Evolutionary conservation across 192 early-diverging fungal species (phyloP), one percentile per base, ranked within the genome.

Genomic region (Podila horticola): DNA sequence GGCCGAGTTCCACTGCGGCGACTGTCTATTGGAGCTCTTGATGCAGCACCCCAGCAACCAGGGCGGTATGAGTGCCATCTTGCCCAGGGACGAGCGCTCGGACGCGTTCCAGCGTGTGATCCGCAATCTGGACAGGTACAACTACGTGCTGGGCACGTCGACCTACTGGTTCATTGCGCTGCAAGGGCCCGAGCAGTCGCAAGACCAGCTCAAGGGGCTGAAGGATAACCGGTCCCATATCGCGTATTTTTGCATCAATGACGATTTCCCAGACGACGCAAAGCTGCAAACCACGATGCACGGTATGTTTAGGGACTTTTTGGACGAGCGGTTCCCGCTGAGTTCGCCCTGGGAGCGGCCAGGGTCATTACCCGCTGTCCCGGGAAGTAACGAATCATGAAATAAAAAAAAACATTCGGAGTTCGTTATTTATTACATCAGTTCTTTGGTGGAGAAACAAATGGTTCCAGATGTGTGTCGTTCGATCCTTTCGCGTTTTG

Each of bases 1-100:
- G 41, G 15, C 69, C 7, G 74, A 81, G 55, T 72, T 75, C 29
- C 72, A 81, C 51, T 84, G 83, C 55, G 83, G 83, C 41, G 83
- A 84, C 34, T 84, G 83, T 45, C 34, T 81, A 1, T 62, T 81
- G 0, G 70, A 81, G 66, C 72, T 81, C 9, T 29, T 81, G 71
- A 72, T 66, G 70, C 77, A 81, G 34, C 61, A 73, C 55, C 66
- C 66, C 12, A 17, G 22, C 13, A 20, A 19, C 11, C 55, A 65
- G 2, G 62, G 66, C 1, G 77, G 77, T 7, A 69, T 81, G 41
- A 26, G 77, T 12, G 65, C 65, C 19, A 71, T 69, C 59, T 67
- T 73, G 71, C 77, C 77, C 9, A 17, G 28, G 24, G 67, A 81
- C 33, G 71, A 73, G n/a, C 11, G 33, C 19, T 81, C 77, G 10